These are phyloP conservation scores for Naegleria fowleri DNA, from an alignment of 208 protist species.

Conservation along the genomic window DNA sequence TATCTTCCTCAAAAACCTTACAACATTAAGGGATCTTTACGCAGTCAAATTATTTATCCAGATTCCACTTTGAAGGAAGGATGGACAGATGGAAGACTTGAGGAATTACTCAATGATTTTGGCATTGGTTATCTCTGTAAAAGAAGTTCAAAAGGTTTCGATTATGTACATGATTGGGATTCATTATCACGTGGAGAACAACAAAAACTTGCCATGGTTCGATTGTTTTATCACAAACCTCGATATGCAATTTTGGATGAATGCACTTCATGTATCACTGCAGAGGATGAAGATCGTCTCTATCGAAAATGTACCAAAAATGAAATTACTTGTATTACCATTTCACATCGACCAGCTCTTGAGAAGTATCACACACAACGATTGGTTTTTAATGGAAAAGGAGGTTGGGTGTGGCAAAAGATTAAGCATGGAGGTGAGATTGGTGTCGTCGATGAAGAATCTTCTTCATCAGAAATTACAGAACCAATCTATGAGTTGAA, in stretches of 20 bases:
- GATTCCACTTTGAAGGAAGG: background rate
- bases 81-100: conserved; percentile 26
- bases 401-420: background rate
- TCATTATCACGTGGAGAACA: background rate
- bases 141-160: background rate
- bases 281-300: conserved; percentile 44
- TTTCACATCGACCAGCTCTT: background rate
- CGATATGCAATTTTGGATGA: conserved; percentile 55
- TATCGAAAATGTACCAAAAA: conserved; percentile 13
- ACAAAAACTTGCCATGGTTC: conserved; percentile 47
- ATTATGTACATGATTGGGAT: background rate
- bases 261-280: conserved; percentile 49
- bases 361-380: background rate
- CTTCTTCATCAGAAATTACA: no score
- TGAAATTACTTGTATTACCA: background rate
- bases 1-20: conserved; percentile 44
- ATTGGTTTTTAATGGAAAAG: background rate
- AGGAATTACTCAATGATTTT: conserved; percentile 24
- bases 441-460: background rate
- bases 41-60: conserved; percentile 48
- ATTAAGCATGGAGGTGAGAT: background rate
- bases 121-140: background rate
- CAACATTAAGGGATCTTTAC: conserved; percentile 30
- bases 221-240: conserved; percentile 51
- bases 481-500: background rate